phyloP scores from a whole-genome alignment of 306 rosid species.

The Lotus japonicus region DNA sequence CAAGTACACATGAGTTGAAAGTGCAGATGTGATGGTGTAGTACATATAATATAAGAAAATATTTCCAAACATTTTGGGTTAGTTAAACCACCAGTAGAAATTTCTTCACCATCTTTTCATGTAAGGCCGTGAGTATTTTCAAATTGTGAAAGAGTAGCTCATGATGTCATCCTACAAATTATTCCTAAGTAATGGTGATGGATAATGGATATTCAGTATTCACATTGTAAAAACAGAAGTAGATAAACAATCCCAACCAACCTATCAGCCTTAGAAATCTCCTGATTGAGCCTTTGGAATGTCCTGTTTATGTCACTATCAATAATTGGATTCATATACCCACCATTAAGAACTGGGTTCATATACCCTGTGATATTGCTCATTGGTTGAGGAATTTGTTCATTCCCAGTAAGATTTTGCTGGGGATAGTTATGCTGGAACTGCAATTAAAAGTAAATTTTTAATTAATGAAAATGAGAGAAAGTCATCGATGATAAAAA shows the following conservation, averaged over 20 bases:
- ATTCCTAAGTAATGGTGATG: neutral
- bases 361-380: conserved; percentile 28
- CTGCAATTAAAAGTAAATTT: conserved; percentile 26
- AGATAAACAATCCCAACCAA: conserved; percentile 2
- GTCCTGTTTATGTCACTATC: conserved; percentile 20
- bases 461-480: neutral
- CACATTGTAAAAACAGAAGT: neutral
- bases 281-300: conserved; percentile 23
- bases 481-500: neutral
- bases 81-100: neutral
- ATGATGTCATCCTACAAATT: neutral
- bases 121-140: neutral
- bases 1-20: neutral
- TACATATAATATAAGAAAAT: neutral
- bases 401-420: conserved; percentile 30
- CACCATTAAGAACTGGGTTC: conserved; percentile 30
- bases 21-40: neutral
- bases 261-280: conserved; percentile 37
- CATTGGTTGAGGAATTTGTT: conserved; percentile 29
- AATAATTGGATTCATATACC: conserved; percentile 34
- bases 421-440: conserved; percentile 36
- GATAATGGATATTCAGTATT: conserved; percentile 7
- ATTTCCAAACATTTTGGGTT: conserved; percentile 1
- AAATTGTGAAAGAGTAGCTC: neutral
- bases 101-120: neutral